Evolutionary conservation across 805 yeast genomes (phyloP), one percentile per base, ranked within the genome.

Genomic region (Candida boidinii): DNA sequence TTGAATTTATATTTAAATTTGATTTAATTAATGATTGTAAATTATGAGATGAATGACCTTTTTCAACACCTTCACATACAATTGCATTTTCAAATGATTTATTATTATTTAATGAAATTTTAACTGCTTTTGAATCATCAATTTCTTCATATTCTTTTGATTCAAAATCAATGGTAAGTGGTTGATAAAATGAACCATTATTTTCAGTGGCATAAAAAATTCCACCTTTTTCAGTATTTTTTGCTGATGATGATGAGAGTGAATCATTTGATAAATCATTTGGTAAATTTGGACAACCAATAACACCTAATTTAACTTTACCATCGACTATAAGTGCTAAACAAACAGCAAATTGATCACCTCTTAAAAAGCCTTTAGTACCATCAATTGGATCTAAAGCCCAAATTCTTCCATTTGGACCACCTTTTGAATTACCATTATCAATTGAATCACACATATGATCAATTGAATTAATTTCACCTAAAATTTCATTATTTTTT

Each of bases 321-420:
- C 95, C 94, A 49, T 88, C 81, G 20, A 77, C 94, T 29, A 92
- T 78, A 43, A 92, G 62, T 0, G 95, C 96, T 28, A 92, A 64
- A 53, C 99, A 92, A 1, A 92, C 94, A 2, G 98, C 96, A 56
- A 86, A 92, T 53, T 92, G 99, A 43, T 88, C 96, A 29, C 95
- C 94, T 51, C 99, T 70, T 34, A 92, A 62, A 53, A 92, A 92
- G 0, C 99, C 99, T 54, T 79, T 92, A 15, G 99, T 92, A 7
- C 99, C 99, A 52, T 92, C 99, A 40, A 92, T 88, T 25, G 99
- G 99, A 51, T 92, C 99, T 49, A 92, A 62, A 1, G 96, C 95
- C 99, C 99, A 92, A 53, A 85, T 76, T 39, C 98, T 67, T 17
- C 95, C 94, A 23, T 56, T 63, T 21, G 60, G 44, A 4, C 96